These are phyloP conservation scores for Irpex rosettiformis DNA, from an alignment of 1,284 basidiomycete genomes.

Conservation along the genomic window DNA sequence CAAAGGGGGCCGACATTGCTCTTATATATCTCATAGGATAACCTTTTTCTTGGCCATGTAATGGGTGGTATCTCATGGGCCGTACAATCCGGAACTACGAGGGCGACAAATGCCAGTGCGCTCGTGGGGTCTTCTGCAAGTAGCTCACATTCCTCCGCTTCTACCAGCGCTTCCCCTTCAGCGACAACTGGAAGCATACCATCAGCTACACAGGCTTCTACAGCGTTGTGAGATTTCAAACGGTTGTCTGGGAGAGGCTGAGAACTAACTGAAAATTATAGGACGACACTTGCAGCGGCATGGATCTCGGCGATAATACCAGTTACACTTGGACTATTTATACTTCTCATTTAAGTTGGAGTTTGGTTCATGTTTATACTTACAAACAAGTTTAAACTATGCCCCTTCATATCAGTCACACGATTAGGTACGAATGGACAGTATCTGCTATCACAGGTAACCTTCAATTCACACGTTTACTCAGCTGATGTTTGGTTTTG, in stretches of 20 bases:
- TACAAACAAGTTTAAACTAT: too few relatives aligned
- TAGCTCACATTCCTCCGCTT: background rate
- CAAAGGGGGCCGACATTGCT: background rate
- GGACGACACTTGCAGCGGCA: background rate
- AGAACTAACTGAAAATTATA: background rate
- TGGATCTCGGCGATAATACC: background rate
- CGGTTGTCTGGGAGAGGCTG: too few relatives aligned
- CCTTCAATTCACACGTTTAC: background rate
- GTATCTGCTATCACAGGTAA: background rate
- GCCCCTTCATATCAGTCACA: background rate
- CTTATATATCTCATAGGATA: conserved; percentile 37
- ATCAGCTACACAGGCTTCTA: conserved; percentile 2
- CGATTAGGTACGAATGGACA: background rate
- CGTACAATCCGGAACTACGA: conserved; percentile 57
- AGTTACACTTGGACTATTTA: background rate
- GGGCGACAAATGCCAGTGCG: conserved; percentile 47
- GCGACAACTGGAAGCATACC: background rate
- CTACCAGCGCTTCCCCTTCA: background rate
- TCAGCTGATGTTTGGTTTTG: background rate
- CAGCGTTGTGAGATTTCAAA: conserved; percentile 3
- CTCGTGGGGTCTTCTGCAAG: conserved; percentile 11
- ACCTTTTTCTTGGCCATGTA: conserved; percentile 65
- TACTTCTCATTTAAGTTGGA: background rate
- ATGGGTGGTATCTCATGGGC: conserved; percentile 74
- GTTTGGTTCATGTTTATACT: too few relatives aligned